These are phyloP conservation scores for Leccinum variabile DNA, from an alignment of 1,284 basidiomycete species.

Conservation along the genomic window DNA sequence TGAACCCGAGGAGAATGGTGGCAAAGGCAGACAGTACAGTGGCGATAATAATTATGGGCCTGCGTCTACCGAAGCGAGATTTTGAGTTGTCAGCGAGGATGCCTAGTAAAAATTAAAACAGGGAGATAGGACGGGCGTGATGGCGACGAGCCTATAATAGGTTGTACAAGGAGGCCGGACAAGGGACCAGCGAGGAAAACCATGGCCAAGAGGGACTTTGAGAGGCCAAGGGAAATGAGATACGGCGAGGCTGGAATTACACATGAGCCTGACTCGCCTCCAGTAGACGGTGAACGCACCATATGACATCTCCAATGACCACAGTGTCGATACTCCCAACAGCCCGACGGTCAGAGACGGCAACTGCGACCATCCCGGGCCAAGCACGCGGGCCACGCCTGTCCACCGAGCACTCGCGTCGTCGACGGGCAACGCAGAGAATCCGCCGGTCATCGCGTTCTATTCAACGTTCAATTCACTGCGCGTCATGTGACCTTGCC, in stretches of 20 bases:
- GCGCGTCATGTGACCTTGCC: neutral
- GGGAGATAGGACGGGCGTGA: neutral
- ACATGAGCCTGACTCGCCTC: slow-evolving; percentile 4
- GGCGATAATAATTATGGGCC: slow-evolving; percentile 83
- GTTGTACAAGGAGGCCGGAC: slow-evolving; percentile 90
- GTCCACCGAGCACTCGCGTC: slow-evolving; percentile 45
- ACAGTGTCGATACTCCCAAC: slow-evolving; percentile 81
- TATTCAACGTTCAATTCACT: neutral
- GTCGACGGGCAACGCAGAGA: slow-evolving; percentile 41
- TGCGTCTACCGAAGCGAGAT: slow-evolving; percentile 79
- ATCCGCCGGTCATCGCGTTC: slow-evolving; percentile 46
- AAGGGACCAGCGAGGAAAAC: slow-evolving; percentile 95
- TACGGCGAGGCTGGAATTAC: slow-evolving; percentile 75
- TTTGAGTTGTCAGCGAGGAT: slow-evolving; percentile 86
- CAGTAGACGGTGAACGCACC: slow-evolving; percentile 45
- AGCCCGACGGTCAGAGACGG: slow-evolving; percentile 77
- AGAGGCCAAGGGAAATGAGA: slow-evolving; percentile 85
- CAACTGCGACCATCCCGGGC: slow-evolving; percentile 62
- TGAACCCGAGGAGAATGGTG: slow-evolving; percentile 86
- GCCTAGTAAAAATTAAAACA: slow-evolving; percentile 38
- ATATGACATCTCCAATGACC: slow-evolving; percentile 92
- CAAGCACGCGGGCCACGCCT: slow-evolving; percentile 55
- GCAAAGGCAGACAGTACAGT: slow-evolving; percentile 66
- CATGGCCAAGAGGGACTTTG: slow-evolving; percentile 84
- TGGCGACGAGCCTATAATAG: slow-evolving; percentile 63